Conservation (phyloP, 345 rosid species). For the Melaleuca quinquenervia region DNA sequence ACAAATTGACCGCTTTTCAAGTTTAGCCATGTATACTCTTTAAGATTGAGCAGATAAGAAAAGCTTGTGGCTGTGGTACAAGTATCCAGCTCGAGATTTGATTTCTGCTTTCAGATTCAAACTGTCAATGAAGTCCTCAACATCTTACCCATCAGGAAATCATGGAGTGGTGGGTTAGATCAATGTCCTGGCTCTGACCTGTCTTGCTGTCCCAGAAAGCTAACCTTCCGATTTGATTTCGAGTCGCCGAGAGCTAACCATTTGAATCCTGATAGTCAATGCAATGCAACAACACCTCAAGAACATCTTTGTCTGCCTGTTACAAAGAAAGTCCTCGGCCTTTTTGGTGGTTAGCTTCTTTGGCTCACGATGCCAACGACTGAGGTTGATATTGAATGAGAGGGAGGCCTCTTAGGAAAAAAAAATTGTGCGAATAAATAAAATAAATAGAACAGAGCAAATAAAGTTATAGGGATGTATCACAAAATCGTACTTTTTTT, state of each 20-base stretch:
- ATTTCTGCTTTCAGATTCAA: not conserved
- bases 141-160: not conserved
- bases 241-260: not conserved
- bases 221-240: not conserved
- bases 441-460: too few species aligned
- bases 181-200: not conserved
- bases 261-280: not conserved
- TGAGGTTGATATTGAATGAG: not conserved
- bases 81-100: not conserved
- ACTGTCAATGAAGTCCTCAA: not conserved
- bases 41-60: not conserved
- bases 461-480: too few species aligned
- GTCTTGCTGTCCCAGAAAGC: fast-evolving
- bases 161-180: not conserved
- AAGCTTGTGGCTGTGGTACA: not conserved
- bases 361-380: not conserved
- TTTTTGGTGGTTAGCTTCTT: fast-evolving
- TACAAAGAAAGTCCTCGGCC: not conserved
- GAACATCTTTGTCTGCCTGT: fast-evolving
- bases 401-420: not conserved
- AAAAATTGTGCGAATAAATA: too few species aligned
- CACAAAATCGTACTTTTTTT: too few species aligned
- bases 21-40: not conserved
- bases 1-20: not conserved
- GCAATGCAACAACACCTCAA: not conserved